Percentiles rank a stretch among this genome's conserved stretches.
Conservation (phyloP, 148 eudicot genomes). For the Bassia scoparia region DNA sequence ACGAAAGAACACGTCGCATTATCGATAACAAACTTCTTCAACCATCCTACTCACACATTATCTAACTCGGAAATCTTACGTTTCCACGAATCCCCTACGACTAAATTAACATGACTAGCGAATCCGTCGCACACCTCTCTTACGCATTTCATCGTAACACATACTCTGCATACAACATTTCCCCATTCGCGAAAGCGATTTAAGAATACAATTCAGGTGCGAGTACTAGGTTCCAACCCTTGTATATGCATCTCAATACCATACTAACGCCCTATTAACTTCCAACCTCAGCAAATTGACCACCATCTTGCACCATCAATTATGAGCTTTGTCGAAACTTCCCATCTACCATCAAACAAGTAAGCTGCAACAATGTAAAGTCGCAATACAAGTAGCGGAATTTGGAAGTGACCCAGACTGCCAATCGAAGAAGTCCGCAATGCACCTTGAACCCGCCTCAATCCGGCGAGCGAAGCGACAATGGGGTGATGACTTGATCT, state of each 20-base stretch:
- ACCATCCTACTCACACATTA: constrained; percentile 65
- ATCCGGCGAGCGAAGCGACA: constrained; percentile 59
- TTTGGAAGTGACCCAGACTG: constrained; percentile 46
- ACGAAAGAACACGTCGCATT: constrained; percentile 69
- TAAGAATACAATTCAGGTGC: constrained; percentile 48
- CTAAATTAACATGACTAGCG: constrained; percentile 53
- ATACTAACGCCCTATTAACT: constrained; percentile 76
- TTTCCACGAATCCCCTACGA: constrained; percentile 55
- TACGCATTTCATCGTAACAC: constrained; percentile 78
- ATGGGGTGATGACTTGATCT: constrained; percentile 71
- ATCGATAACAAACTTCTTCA: constrained; percentile 52
- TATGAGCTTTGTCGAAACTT: constrained; percentile 70
- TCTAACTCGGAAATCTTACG: constrained; percentile 53
- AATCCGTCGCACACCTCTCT: constrained; percentile 56
- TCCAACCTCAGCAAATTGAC: constrained; percentile 63
- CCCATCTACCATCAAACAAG: constrained; percentile 55
- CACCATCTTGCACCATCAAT: constrained; percentile 65
- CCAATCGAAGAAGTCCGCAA: constrained; percentile 75
- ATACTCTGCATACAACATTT: constrained; percentile 49
- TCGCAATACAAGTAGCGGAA: constrained; percentile 69
- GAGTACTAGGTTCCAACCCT: constrained; percentile 46
- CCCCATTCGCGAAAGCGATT: constrained; percentile 52
- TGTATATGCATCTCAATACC: constrained; percentile 81
- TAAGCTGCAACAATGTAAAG: constrained; percentile 62
- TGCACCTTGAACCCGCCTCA: constrained; percentile 67